Base-by-base conservation (phyloP, 805 yeast genomes). In the Metschnikowia kunwiensis region DNA sequence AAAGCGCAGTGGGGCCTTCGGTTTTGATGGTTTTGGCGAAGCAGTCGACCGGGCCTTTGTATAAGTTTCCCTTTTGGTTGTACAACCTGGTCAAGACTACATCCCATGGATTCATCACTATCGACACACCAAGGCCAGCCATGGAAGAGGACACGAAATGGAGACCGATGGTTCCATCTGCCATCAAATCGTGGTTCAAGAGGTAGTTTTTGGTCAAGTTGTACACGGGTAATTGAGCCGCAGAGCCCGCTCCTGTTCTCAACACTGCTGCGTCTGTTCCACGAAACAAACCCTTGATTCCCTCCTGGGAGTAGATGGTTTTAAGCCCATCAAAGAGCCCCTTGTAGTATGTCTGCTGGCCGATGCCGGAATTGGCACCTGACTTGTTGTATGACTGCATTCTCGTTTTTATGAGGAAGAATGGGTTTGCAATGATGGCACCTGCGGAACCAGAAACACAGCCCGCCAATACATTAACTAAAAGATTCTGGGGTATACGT, bases 71-170 rank as follows among this genome's bases (percentile, higher is more conserved):
- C 61, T 82, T 85, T 60, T 93, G 97, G 63, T 93, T 93, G 65
- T 91, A 93, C 59, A 93, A 82, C 67, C 98, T 78, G 1, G 98
- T 93, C 63, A 93, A 70, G 34, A 93, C 75, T 29, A 93, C 97
- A 61, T 93, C 98, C 78, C 96, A 88, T 11, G 98, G 97, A 59
- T 89, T 93, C 97, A 93, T 91, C 21, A 86, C 95, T 14, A 89
- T 70, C 34, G 94, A 89, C 21, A 93, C 97, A 50, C 96, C 96
- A 26, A 88, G 58, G 29, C 98, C 98, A 6, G 96, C 81, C 45
- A 74, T 65, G 1, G 89, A 78, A 27, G 88, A 77, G 1, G 96
- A 77, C 8, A 74, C 54, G 44, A 91, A 70, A 58, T 88, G 96
- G 42, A 85, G 65, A 2, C 72, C 68, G 15, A 67, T 41, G 2